Evolutionary conservation across 23 red algal species (phyloP).

Genomic region (Gracilaria gracilis): DNA sequence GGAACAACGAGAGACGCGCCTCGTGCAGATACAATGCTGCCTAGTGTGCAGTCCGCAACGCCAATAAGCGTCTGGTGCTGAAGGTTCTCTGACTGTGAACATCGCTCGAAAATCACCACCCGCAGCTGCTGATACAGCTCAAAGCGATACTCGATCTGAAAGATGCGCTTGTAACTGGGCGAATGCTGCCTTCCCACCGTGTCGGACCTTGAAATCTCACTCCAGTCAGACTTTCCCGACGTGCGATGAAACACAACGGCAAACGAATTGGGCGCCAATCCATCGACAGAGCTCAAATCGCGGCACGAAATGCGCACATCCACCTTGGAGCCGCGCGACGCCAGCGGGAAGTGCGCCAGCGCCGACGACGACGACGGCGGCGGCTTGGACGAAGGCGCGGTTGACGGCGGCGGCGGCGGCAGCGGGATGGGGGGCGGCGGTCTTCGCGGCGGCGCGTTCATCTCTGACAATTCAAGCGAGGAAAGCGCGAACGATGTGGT

Average conservation of each 20-base stretch:
- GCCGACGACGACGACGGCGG: not conserved
- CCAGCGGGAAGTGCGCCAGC: constrained; percentile 35
- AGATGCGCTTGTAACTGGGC: constrained; percentile 53
- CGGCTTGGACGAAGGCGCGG: not conserved
- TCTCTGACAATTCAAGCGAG: not conserved
- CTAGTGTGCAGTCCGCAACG: constrained; percentile 65
- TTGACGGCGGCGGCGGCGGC: constrained; percentile 24
- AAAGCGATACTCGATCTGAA: constrained; percentile 72
- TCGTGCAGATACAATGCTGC: constrained; percentile 61
- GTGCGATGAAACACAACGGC: constrained; percentile 64
- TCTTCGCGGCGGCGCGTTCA: not conserved
- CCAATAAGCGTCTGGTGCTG: constrained; percentile 64
- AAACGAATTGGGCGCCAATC: constrained; percentile 37
- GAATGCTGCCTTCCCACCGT: not conserved
- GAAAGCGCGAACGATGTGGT: not conserved
- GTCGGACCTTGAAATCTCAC: constrained; percentile 65
- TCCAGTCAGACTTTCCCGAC: constrained; percentile 59
- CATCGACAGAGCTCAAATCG: constrained; percentile 43
- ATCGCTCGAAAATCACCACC: constrained; percentile 65
- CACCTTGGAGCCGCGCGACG: constrained; percentile 48
- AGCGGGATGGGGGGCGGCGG: constrained; percentile 24
- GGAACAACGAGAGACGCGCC: constrained; percentile 38
- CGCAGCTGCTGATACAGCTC: constrained; percentile 76
- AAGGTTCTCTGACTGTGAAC: constrained; percentile 40
- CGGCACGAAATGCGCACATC: constrained; percentile 58